phyloP scores from a whole-genome alignment of 768 basidiomycete species.

The Mycena crocata region DNA sequence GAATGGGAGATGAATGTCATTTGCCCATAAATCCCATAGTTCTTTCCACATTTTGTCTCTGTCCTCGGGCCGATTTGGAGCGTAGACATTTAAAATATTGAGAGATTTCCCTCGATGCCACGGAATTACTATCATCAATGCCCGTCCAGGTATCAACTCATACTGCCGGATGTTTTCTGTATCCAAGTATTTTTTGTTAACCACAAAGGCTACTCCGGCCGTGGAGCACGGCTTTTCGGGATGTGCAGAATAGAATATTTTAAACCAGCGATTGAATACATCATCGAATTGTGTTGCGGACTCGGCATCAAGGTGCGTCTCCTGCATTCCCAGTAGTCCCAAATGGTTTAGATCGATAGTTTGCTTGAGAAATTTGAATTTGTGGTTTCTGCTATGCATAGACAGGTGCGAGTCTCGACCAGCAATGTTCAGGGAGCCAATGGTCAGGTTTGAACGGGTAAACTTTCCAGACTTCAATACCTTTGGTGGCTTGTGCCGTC shows the following conservation, averaged over 20 bases:
- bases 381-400: constrained; percentile 2
- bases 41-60: background rate
- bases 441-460: constrained; percentile 9
- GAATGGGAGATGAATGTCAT: background rate
- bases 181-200: background rate
- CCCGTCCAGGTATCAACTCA: background rate
- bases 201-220: background rate
- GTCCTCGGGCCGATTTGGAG: background rate
- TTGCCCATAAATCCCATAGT: background rate
- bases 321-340: background rate
- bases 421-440: constrained; percentile 30
- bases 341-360: constrained; percentile 10
- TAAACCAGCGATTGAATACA: background rate
- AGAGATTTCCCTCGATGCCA: background rate
- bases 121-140: background rate
- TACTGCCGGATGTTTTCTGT: too few species aligned
- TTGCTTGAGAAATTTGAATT: constrained; percentile 33
- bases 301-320: background rate
- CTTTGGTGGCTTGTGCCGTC: background rate
- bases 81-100: background rate
- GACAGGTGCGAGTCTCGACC: constrained; percentile 6
- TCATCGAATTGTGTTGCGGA: background rate
- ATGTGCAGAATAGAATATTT: background rate
- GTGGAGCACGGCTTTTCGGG: background rate
- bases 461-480: constrained; percentile 4